These are phyloP conservation scores for Rheum nobile DNA, from an alignment of 148 eudicot genomes.

Conservation along the genomic window DNA sequence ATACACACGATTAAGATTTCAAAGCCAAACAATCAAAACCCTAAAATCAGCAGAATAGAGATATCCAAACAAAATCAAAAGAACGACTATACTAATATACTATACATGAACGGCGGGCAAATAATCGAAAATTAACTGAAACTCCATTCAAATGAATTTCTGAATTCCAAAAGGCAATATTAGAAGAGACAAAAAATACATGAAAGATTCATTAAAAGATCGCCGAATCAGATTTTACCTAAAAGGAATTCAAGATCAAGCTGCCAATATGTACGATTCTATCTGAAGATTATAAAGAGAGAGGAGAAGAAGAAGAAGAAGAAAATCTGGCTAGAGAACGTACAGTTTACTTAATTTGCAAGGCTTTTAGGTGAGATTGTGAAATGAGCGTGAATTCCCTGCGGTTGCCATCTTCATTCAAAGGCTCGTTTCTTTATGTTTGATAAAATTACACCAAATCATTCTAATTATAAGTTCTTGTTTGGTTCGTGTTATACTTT, in stretches of 20 bases:
- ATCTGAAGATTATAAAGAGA: not conserved
- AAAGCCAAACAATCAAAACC: not conserved
- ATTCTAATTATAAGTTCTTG: too few species aligned
- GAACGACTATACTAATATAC: too few species aligned
- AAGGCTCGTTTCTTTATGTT: not conserved
- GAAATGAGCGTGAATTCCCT: not conserved
- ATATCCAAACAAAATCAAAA: not conserved
- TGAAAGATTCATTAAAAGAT: not conserved
- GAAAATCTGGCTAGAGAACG: not conserved
- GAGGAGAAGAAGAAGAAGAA: not conserved
- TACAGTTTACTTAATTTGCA: constrained; percentile 5
- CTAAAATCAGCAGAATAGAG: not conserved
- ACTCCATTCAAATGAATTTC: not conserved
- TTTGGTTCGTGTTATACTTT: too few species aligned
- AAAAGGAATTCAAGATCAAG: not conserved
- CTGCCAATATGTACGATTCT: not conserved
- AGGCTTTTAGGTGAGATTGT: not conserved
- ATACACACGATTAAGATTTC: not conserved
- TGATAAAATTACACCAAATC: too few species aligned
- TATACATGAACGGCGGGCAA: not conserved
- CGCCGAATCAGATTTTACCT: constrained; percentile 1
- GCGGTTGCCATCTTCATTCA: not conserved
- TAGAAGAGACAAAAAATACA: not conserved
- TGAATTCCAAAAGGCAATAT: not conserved
- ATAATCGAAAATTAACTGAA: not conserved